These are phyloP conservation scores for Saccharomyces hybrid DNA, from an alignment of 1,139 yeast species.

Conservation along the genomic window DNA sequence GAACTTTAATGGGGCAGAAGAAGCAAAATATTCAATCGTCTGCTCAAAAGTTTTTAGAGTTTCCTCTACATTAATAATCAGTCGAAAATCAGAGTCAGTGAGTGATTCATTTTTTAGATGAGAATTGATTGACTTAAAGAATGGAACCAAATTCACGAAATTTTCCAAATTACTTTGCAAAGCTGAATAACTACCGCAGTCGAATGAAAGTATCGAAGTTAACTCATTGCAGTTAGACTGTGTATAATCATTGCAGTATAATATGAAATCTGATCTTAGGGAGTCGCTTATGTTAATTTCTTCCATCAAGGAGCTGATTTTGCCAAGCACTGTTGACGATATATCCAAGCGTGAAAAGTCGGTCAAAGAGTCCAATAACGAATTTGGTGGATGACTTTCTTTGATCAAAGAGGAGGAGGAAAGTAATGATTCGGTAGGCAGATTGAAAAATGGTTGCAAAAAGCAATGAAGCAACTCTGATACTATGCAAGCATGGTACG, in stretches of 20 bases:
- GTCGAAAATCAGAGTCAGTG: not conserved
- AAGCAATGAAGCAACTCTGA: not conserved
- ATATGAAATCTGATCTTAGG: not conserved
- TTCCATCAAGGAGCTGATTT: not conserved
- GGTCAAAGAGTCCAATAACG: not conserved
- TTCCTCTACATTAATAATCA: not conserved
- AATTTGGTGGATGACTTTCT: not conserved
- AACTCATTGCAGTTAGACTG: not conserved
- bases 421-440: not conserved
- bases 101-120: not conserved
- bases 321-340: not conserved
- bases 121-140: not conserved
- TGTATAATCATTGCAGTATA: not conserved
- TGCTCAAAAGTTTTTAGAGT: not conserved
- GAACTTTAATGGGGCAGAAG: not conserved
- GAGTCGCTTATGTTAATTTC: not conserved
- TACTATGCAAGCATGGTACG: not conserved
- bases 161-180: not conserved
- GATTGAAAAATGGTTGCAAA: not conserved
- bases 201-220: not conserved
- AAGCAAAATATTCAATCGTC: not conserved
- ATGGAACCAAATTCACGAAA: not conserved
- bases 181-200: not conserved
- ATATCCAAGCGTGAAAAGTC: not conserved
- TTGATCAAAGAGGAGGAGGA: not conserved